These are phyloP conservation scores for Protomyces inouyei DNA, from an alignment of 1,139 yeast species.

Conservation along the genomic window DNA sequence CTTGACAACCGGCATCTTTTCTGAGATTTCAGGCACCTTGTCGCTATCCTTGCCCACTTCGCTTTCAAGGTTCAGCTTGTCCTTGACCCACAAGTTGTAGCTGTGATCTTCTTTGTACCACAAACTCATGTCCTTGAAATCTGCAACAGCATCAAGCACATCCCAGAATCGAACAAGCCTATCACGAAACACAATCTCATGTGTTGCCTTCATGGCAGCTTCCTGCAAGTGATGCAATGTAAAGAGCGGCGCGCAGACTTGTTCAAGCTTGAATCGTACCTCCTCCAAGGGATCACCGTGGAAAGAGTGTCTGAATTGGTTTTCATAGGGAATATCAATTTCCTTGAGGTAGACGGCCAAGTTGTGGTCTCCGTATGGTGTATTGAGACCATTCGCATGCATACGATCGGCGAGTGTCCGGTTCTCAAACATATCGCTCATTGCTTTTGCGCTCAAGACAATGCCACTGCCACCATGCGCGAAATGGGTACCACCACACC, in stretches of 20 bases:
- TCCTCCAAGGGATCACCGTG: conserved; percentile 23
- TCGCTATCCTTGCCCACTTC: neutral
- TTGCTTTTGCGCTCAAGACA: conserved; percentile 39
- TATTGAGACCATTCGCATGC: conserved; percentile 35
- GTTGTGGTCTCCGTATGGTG: conserved; percentile 42
- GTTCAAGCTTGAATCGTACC: conserved; percentile 23
- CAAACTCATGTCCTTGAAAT: neutral
- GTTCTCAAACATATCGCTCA: conserved; percentile 36
- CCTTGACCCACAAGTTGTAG: conserved; percentile 11
- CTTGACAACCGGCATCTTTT: conserved; percentile 2
- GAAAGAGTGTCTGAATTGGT: conserved; percentile 11
- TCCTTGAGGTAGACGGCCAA: conserved; percentile 36
- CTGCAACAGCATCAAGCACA: conserved; percentile 5
- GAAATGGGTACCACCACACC: conserved; percentile 31
- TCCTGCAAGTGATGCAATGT: conserved; percentile 30
- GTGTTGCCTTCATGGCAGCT: conserved; percentile 28
- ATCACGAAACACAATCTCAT: conserved; percentile 19
- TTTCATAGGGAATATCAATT: conserved; percentile 28
- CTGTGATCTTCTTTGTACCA: conserved; percentile 11
- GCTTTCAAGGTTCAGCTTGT: neutral
- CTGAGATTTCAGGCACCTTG: neutral
- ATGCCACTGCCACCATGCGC: conserved; percentile 44
- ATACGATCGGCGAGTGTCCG: conserved; percentile 32
- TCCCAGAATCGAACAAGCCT: neutral
- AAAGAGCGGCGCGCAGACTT: conserved; percentile 40